Evolutionary conservation across 495 filamentous ascomycete species (phyloP).

Genomic region (Thozetella sp.): DNA sequence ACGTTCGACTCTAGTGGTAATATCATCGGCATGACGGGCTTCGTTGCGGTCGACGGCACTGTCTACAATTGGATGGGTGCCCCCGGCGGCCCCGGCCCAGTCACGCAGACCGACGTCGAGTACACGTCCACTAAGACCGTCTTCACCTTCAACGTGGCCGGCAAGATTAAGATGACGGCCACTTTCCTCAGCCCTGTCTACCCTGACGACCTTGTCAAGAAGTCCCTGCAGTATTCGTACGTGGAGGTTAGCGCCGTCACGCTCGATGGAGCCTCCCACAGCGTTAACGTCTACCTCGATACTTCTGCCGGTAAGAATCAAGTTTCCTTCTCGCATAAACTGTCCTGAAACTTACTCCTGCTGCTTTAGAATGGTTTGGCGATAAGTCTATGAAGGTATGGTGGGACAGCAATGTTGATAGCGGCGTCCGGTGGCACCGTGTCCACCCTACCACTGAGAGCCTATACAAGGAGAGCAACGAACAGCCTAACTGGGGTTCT

Average conservation of each 20-base stretch:
- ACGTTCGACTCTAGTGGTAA: conserved; percentile 59
- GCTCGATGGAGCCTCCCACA: conserved; percentile 56
- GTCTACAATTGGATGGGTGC: conserved; percentile 66
- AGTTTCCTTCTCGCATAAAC: conserved; percentile 36
- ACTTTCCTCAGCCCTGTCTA: conserved; percentile 90
- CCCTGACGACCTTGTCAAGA: conserved; percentile 79
- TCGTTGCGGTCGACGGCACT: conserved; percentile 52
- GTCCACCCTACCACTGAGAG: not conserved
- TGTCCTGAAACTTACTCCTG: conserved; percentile 42
- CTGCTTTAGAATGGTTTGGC: conserved; percentile 53
- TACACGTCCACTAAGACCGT: conserved; percentile 87
- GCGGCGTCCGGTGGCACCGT: not conserved
- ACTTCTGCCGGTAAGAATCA: conserved; percentile 71
- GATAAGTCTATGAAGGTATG: conserved; percentile 29
- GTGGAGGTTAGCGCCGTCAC: conserved; percentile 65
- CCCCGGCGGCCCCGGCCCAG: conserved; percentile 50
- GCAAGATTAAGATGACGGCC: conserved; percentile 68
- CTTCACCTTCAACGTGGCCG: conserved; percentile 74
- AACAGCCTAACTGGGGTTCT: conserved; percentile 79
- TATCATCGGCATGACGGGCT: conserved; percentile 75
- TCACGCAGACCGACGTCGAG: conserved; percentile 54
- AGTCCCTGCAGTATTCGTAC: conserved; percentile 89
- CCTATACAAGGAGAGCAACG: conserved; percentile 47
- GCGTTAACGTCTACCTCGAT: conserved; percentile 83
- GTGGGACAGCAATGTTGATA: not conserved